Evolutionary conservation across 768 basidiomycete genomes (phyloP), one percentile per base, ranked within the genome.

Genomic region (Suillus hirtellus): DNA sequence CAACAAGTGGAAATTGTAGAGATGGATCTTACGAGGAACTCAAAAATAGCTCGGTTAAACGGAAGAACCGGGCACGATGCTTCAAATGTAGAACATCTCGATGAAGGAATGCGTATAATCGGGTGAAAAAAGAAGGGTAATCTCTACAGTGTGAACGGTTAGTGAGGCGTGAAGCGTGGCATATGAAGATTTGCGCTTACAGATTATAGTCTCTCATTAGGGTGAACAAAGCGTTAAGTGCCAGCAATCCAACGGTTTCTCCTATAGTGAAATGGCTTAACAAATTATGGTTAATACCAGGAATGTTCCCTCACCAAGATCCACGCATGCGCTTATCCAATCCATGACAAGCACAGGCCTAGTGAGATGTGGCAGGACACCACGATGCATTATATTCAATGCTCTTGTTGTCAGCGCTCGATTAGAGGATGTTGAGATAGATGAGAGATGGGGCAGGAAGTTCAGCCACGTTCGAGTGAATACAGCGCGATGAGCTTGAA

Each of bases 161-260:
- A 53, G 59, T 43, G 53, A 62, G 56, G 31, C 6, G 17, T 42
- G 19, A 58, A 42, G 24, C 3, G 40, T 56, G 66, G 31, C 34
- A 31, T 47, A 27, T 3, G 40, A 12, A 31, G 17, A 12, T 19
- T 58, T 27, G 14, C 34, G 82, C 92, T 72, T 71, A 93, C 96
- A 99, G 81, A 69, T 97, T 97, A 72, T 97, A 95, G 59, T 95
- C 88, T 63, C 85, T 91, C 77, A 99, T 98, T 64, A 99, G 80
- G 14, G 89, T 84, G 71, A 95, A 99, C 58, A 99, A 76, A 1
- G 93, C 90, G 69, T 99, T 99, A 67, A 99, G 81, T 1, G 93
- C 95, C 50, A 99, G 79, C 62, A 99, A 81, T 1, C 94, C 97
- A 17, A 92, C 83, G 0, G 88, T 84, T 2, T 94, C 95, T 40